Evolutionary conservation across 345 rosid genomes (phyloP), one percentile per base, ranked within the genome.

Genomic region (Populus simonii): DNA sequence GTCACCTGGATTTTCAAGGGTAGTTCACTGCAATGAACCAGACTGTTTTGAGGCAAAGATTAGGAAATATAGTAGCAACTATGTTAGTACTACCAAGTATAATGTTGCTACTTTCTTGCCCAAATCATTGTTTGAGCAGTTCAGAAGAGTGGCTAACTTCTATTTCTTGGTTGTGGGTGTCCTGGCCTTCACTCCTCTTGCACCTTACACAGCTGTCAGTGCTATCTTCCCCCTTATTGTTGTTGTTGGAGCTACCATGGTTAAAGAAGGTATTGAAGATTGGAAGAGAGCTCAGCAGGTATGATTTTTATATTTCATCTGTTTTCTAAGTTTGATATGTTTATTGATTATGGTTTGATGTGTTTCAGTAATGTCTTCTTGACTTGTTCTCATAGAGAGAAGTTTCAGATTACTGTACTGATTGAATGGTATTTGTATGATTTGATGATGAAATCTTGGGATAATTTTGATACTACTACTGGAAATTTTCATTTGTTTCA

Each of bases 41-140:
- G 88, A 84, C 51, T 74, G 89, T 49, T 81, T 83, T 57, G 97
- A 92, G 78, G 88, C 93, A 57, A 91, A 77, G 74, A 83, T 84
- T 5, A 79, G 84, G 8, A 82, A 81, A 69, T 95, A 95, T 76
- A 12, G 70, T 7, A 80, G 74, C 63, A 95, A 95, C 79, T 90
- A 90, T 83, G 92, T 93, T 8, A 87, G 89, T 22, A 90, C 93
- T 47, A 91, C 99, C 0, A 93, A 95, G 82, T 95, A 95, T 51
- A 95, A 89, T 35, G 75, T 87, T 18, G 91, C 91, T 31, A 87
- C 91, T 79, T 93, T 95, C 87, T 81, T 93, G 78, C 99, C 99
- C 2, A 93, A 95, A 80, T 93, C 99, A 31, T 88, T 95, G 84
- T 95, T 95, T 83, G 98, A 95, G 86, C 99, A 95, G 87, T 95